Evolutionary conservation across 2,329 filamentous ascomycete species (phyloP), one percentile per base, ranked within the genome.

Genomic region (Drechslerella coelobrocha): DNA sequence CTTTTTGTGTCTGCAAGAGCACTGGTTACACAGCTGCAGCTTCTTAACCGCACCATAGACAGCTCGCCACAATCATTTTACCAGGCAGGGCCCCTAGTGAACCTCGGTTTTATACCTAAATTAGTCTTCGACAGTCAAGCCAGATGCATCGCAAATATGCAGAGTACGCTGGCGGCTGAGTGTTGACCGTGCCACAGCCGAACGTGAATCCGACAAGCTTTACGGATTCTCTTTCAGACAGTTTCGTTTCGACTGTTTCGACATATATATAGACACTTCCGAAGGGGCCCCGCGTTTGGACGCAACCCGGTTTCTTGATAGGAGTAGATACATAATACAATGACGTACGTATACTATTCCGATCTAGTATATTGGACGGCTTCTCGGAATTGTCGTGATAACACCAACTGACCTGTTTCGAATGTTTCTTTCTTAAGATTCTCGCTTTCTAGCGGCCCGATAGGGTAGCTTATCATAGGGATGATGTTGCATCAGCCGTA

Each of bases 171-270:
- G 41, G 41, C 41, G 21, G 41, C 3, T 3, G 14, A 4, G 41
- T n/a, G 41, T 21, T 19, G 2, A 10, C 41, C 19, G 41, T 45
- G 41, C 41, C 41, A 45, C 41, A 45, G 34, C 34, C 29, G 12
- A 39, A n/a, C 17, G 12, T 45, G 41, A 45, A 19, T 7, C 41
- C 19, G 41, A 8, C 10, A 10, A 21, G 12, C 17, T 39, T 39
- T n/a, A n/a, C n/a, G n/a, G 17, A 19, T 9, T 45, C 5, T 21
- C 41, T 19, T 45, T 21, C 41, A 21, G 17, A 45, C 41, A 45
- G 41, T 12, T 45, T 23, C 19, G 41, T 45, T 45, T 45, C 41
- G 41, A 45, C 12, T 34, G 29, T 34, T 34, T 39, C 34, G 34
- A 39, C 12, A 14, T 45, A 45, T 21, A 9, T 21, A 5, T 12